Conservation (phyloP, 139 green algal species). For the Monoraphidium neglectum region DNA sequence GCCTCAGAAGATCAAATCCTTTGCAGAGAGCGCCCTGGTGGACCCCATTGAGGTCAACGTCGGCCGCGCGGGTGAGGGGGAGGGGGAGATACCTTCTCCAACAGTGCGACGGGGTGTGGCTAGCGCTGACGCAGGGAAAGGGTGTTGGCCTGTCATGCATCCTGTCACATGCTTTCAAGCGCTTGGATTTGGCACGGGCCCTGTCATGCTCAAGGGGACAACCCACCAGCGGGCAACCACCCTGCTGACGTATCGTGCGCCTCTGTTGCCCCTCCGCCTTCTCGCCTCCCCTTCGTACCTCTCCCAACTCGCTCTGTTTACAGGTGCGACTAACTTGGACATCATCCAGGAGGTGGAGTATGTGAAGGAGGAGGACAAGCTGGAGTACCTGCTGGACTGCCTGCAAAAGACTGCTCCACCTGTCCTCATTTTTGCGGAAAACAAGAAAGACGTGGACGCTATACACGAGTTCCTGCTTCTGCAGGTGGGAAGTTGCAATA, state of each 20-base stretch:
- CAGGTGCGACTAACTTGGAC: slow-evolving; percentile 95
- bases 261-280: neutral
- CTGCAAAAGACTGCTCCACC: slow-evolving; percentile 98
- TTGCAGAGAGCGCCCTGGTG: slow-evolving; percentile 94
- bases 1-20: slow-evolving; percentile 97
- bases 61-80: slow-evolving; percentile 42
- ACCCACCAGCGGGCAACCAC: too few relatives aligned
- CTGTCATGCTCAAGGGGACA: too few relatives aligned
- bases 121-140: too few relatives aligned
- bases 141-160: too few relatives aligned
- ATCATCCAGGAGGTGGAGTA: slow-evolving; percentile 99
- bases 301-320: neutral
- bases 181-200: too few relatives aligned
- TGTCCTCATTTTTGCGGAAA: slow-evolving; percentile 98
- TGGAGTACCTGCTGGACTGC: slow-evolving; percentile 94
- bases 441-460: slow-evolving; percentile 96
- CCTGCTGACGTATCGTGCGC: too few relatives aligned
- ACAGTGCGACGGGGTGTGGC: too few relatives aligned
- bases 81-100: neutral
- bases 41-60: slow-evolving; percentile 85
- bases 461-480: slow-evolving; percentile 95
- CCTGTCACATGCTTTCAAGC: too few relatives aligned
- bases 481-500: slow-evolving; percentile 57
- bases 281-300: neutral
- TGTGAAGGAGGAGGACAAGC: slow-evolving; percentile 97